These are phyloP conservation scores for Phytophthora sansomeana DNA, from an alignment of 352 stramenopile genomes.

Conservation along the genomic window DNA sequence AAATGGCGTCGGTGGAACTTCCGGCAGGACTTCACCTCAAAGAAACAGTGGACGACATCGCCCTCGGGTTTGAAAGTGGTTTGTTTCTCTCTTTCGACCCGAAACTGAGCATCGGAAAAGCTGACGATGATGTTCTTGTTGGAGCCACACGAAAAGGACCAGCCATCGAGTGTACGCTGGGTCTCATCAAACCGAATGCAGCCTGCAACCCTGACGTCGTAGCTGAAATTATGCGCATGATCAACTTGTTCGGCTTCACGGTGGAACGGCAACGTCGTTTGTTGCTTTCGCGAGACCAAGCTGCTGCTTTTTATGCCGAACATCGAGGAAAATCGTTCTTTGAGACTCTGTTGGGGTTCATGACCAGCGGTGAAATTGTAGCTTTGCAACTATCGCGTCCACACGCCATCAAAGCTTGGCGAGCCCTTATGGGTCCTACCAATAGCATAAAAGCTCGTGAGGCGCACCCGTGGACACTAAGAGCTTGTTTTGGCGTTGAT, in stretches of 20 bases:
- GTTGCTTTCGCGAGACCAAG: conserved; percentile 53
- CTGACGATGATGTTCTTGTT: neutral
- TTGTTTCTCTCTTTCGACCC: conserved; percentile 48
- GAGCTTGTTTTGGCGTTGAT: conserved; percentile 82
- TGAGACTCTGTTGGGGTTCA: conserved; percentile 60
- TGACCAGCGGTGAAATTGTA: conserved; percentile 76
- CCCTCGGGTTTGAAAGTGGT: conserved; percentile 51
- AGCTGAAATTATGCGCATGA: conserved; percentile 42
- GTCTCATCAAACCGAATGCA: conserved; percentile 72
- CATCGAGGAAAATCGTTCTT: conserved; percentile 73
- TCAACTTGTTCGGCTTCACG: conserved; percentile 58
- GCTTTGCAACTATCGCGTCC: conserved; percentile 53
- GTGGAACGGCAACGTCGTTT: conserved; percentile 52
- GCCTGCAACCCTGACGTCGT: conserved; percentile 41
- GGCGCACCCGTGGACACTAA: conserved; percentile 62
- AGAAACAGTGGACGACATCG: conserved; percentile 28
- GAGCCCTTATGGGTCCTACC: conserved; percentile 80
- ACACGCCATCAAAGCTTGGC: conserved; percentile 72
- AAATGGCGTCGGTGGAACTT: conserved; percentile 30
- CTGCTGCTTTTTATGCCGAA: conserved; percentile 67
- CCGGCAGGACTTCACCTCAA: conserved; percentile 23
- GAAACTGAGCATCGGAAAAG: conserved; percentile 15
- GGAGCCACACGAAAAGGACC: conserved; percentile 17
- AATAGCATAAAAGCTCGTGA: conserved; percentile 62
- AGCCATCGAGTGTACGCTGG: conserved; percentile 51